Conservation (phyloP, 352 stramenopile genomes). For the Pythium aquatile region DNA sequence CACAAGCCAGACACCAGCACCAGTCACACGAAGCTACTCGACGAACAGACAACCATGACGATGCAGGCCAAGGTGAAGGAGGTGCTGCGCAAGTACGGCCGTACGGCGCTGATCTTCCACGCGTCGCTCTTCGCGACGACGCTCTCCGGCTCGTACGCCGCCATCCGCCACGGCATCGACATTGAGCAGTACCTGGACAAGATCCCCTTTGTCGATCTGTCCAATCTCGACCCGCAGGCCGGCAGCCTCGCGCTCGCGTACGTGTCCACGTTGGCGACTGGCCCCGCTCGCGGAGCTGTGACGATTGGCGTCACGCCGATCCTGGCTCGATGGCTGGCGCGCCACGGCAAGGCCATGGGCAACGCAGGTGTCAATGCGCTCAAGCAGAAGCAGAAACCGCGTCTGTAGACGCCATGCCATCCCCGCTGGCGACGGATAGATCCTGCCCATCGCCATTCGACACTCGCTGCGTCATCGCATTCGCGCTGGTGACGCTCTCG, state of each 20-base stretch:
- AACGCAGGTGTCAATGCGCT: constrained; percentile 18
- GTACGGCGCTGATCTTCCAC: constrained; percentile 92
- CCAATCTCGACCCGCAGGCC: constrained; percentile 65
- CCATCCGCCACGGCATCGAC: constrained; percentile 68
- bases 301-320: constrained; percentile 74
- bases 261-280: constrained; percentile 90
- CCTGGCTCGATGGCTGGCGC: constrained; percentile 63
- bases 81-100: constrained; percentile 92
- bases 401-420: not conserved
- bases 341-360: constrained; percentile 27
- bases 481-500: not conserved
- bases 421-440: not conserved
- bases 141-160: constrained; percentile 83
- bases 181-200: constrained; percentile 50
- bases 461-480: not conserved
- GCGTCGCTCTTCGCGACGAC: constrained; percentile 94
- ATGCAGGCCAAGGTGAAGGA: constrained; percentile 46
- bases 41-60: not conserved
- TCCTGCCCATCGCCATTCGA: not conserved
- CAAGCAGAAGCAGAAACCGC: constrained; percentile 21
- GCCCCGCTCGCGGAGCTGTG: constrained; percentile 61
- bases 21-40: not conserved
- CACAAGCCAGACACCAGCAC: not conserved
- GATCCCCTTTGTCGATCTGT: constrained; percentile 71
- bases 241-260: constrained; percentile 85